These are phyloP conservation scores for Domatiomyces catenatus DNA, from an alignment of 2,329 filamentous ascomycete genomes.

Conservation along the genomic window DNA sequence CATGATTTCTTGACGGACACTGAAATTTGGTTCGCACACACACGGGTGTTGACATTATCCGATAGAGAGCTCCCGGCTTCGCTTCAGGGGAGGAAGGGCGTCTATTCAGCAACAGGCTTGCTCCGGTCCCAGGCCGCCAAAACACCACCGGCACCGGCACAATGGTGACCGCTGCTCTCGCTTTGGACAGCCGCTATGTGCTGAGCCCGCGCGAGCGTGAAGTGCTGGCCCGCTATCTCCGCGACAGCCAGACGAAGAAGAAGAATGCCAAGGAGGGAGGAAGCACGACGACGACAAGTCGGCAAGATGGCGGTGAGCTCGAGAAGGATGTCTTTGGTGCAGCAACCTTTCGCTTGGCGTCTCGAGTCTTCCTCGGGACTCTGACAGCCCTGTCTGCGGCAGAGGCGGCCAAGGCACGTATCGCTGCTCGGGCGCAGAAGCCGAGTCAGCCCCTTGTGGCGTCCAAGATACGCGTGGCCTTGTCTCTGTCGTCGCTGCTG, in stretches of 20 bases:
- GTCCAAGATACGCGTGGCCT: conserved; percentile 59
- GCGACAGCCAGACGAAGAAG: neutral
- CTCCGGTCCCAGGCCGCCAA: too few relatives aligned
- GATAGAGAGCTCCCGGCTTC: too few relatives aligned
- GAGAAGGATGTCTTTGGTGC: conserved; percentile 50
- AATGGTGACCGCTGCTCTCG: neutral
- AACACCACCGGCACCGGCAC: neutral
- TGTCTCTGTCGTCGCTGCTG: conserved; percentile 71
- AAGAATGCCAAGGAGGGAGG: too few relatives aligned
- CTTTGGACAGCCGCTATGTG: conserved; percentile 3
- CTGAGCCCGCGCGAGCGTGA: conserved; percentile 14
- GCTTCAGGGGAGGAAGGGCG: too few relatives aligned
- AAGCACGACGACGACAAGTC: neutral
- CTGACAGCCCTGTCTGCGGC: conserved; percentile 45
- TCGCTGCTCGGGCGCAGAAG: conserved; percentile 12
- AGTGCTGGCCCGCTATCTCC: conserved; percentile 5
- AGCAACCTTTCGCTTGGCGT: conserved; percentile 52
- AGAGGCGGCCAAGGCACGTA: conserved; percentile 10
- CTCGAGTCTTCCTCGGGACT: conserved; percentile 54
- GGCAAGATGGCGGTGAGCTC: neutral
- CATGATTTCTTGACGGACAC: too few relatives aligned
- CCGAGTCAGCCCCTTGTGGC: conserved; percentile 28
- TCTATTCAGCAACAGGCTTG: too few relatives aligned
- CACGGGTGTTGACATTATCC: too few relatives aligned
- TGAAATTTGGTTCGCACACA: too few relatives aligned